Conservation (phyloP, 164 flowering plant genomes). For the Chimonanthus salicifolius region DNA sequence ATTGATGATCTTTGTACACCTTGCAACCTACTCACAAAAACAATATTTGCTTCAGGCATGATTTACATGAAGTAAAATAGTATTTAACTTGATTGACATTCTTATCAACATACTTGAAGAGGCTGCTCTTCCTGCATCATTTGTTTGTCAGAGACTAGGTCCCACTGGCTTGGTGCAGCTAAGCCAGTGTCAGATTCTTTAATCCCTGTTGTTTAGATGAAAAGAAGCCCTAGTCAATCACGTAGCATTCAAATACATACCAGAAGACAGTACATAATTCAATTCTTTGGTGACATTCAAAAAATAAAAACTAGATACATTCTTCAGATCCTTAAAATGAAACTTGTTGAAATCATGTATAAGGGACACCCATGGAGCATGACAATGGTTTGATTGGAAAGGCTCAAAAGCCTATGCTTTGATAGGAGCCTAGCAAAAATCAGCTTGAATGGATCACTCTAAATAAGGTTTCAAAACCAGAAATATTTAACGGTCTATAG, state of each 20-base stretch:
- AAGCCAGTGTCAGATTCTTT: slow-evolving; percentile 99
- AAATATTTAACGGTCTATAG: too few species aligned
- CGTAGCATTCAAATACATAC: not conserved
- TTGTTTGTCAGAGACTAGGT: slow-evolving; percentile 96
- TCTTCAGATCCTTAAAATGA: too few species aligned
- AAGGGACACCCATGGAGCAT: too few species aligned
- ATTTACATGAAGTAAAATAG: not conserved
- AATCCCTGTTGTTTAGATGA: slow-evolving; percentile 47
- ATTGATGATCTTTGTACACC: slow-evolving; percentile 95
- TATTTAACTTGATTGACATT: not conserved
- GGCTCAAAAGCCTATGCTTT: too few species aligned
- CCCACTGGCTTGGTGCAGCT: slow-evolving; percentile 99
- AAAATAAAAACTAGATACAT: not conserved
- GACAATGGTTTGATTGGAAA: too few species aligned
- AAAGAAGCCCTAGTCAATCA: not conserved
- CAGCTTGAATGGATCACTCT: too few species aligned
- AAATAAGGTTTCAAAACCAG: too few species aligned
- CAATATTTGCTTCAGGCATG: not conserved
- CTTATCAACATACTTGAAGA: slow-evolving; percentile 54
- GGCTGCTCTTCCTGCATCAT: slow-evolving; percentile 99
- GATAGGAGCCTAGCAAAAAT: too few species aligned
- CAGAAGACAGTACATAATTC: not conserved
- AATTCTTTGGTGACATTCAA: not conserved
- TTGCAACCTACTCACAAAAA: slow-evolving; percentile 55
- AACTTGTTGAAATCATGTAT: too few species aligned